Evolutionary conservation across 2,329 filamentous ascomycete species (phyloP).

Genomic region (Madurella mycetomatis): DNA sequence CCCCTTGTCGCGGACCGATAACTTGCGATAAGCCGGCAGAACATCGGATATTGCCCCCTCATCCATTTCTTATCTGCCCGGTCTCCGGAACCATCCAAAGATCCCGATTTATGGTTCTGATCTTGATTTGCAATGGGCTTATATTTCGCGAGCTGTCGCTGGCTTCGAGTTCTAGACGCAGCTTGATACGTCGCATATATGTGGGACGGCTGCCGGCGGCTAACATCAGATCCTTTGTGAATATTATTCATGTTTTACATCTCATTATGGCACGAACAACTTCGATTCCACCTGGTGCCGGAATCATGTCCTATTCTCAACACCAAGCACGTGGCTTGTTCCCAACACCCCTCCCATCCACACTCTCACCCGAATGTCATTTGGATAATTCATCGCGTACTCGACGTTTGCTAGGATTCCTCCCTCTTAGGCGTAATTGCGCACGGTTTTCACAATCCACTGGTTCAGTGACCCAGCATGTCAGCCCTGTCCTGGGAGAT

Average conservation of each 20-base stretch:
- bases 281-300: not conserved
- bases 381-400: not conserved
- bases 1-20: conserved; percentile 19
- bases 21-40: conserved; percentile 24
- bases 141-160: not conserved
- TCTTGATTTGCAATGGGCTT: not conserved
- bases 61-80: too few species aligned
- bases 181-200: not conserved
- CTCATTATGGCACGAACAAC: not conserved
- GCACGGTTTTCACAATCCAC: conserved; percentile 62
- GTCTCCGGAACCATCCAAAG: not conserved
- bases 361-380: too few species aligned
- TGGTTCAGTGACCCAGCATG: conserved; percentile 21
- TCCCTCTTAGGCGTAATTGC: conserved; percentile 37
- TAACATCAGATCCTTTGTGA: not conserved
- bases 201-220: not conserved
- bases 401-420: not conserved
- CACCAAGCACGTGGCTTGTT: too few species aligned
- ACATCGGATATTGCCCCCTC: conserved; percentile 13
- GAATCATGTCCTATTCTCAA: too few species aligned
- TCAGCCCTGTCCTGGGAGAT: conserved; percentile 1
- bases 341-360: too few species aligned
- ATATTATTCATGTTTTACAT: not conserved
- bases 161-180: too few species aligned
- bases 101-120: too few species aligned